Percentiles rank a stretch among this genome's conserved stretches.
Conservation (phyloP, 305 asterid species). For the Solanum hybrid region DNA sequence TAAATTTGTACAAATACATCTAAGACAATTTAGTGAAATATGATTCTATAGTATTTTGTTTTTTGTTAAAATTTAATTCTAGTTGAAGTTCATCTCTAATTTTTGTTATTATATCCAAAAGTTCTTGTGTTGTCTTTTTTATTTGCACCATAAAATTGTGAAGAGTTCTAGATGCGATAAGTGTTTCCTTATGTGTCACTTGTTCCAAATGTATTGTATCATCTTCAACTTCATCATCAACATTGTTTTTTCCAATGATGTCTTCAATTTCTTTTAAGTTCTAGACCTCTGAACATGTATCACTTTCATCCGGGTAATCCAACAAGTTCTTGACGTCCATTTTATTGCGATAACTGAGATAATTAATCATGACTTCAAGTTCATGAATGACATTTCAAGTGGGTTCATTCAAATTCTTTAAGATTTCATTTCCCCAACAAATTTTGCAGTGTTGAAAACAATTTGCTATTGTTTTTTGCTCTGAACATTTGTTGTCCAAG, state of each 20-base stretch:
- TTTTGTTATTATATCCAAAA: not conserved
- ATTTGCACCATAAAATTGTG: not conserved
- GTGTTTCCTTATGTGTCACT: not conserved
- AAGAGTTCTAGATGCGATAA: not conserved
- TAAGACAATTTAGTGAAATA: not conserved
- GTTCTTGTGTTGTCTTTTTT: not conserved
- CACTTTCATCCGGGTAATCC: too few relatives aligned
- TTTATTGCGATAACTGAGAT: too few relatives aligned
- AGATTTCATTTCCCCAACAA: not conserved
- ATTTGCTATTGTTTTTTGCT: too few relatives aligned
- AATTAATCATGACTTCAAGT: not conserved
- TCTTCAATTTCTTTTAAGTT: not conserved
- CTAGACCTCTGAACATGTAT: not conserved
- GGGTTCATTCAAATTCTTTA: not conserved
- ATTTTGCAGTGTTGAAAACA: too few relatives aligned
- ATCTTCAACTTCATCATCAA: not conserved
- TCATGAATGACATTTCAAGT: not conserved
- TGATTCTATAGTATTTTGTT: not conserved
- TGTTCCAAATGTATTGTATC: not conserved
- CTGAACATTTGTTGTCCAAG: not conserved
- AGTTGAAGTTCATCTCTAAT: not conserved
- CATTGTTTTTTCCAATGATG: not conserved
- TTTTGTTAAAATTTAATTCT: not conserved
- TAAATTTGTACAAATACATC: not conserved
- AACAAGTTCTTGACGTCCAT: not conserved